A percentile compares a stretch with the other conserved stretches of the same genome.
Evolutionary conservation across 1,139 yeast species (phyloP).

Genomic region (Geotrichum aggregatum): DNA sequence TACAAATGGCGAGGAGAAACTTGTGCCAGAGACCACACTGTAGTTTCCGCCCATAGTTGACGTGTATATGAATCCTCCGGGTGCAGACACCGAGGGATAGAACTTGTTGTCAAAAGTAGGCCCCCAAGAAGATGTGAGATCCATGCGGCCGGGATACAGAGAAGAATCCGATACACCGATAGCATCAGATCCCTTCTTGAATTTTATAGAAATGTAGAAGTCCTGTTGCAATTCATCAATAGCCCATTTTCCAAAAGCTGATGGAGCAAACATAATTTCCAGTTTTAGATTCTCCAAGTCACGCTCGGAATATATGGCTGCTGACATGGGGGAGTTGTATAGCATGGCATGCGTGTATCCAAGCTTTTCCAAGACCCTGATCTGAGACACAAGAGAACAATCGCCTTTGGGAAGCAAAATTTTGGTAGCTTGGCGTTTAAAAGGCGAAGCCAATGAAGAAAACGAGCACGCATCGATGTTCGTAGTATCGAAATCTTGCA

Average conservation of each 20-base stretch:
- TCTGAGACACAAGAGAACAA: conserved; percentile 5
- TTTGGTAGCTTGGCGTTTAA: neutral
- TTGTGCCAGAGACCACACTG: conserved; percentile 23
- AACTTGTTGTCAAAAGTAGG: conserved; percentile 28
- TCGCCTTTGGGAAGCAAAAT: conserved; percentile 11
- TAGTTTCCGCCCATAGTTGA: conserved; percentile 16
- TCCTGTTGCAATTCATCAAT: neutral
- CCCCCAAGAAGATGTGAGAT: conserved; percentile 27
- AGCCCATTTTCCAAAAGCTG: conserved; percentile 12
- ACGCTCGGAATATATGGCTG: neutral
- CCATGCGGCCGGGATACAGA: conserved; percentile 12
- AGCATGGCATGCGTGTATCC: conserved; percentile 6
- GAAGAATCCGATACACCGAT: neutral
- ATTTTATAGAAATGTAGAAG: neutral
- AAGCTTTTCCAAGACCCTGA: neutral
- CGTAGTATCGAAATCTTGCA: neutral
- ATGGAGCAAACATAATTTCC: conserved; percentile 10
- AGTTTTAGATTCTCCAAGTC: neutral
- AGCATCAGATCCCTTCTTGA: conserved; percentile 4
- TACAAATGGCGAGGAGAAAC: conserved; percentile 27
- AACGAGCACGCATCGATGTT: conserved; percentile 6
- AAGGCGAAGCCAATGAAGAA: neutral
- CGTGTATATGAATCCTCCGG: conserved; percentile 26
- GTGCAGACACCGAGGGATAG: conserved; percentile 27
- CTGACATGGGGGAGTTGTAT: neutral